Evolutionary conservation across 257 asterid genomes (phyloP).

Genomic region (Solanum microdontum): DNA sequence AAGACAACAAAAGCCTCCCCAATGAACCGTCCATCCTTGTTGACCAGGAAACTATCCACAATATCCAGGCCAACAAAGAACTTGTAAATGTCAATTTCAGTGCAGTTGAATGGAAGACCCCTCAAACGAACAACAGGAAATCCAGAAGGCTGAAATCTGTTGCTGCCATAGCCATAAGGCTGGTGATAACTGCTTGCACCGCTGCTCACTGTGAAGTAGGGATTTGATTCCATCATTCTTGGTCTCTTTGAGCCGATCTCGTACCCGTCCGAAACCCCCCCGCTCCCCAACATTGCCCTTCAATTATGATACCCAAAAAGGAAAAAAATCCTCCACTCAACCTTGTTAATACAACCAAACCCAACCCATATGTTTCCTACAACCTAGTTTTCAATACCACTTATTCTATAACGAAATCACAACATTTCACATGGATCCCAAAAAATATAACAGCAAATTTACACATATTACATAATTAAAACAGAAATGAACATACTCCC

Average conservation of each 20-base stretch:
- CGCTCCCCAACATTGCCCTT: slow-evolving; percentile 99
- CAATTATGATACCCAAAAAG: slow-evolving; percentile 71
- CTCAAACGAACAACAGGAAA: slow-evolving; percentile 85
- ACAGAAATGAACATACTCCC: neutral
- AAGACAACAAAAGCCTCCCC: slow-evolving; percentile 92
- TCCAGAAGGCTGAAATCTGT: slow-evolving; percentile 5
- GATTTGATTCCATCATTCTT: slow-evolving; percentile 98
- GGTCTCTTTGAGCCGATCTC: slow-evolving; percentile 99
- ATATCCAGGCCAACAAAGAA: slow-evolving; percentile 85
- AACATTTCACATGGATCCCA: slow-evolving; percentile 4
- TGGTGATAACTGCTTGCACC: slow-evolving; percentile 43
- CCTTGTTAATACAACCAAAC: slow-evolving; percentile 94
- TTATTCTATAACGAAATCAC: neutral
- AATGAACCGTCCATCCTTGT: slow-evolving; percentile 64
- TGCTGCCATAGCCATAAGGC: neutral
- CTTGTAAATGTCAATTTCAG: slow-evolving; percentile 60
- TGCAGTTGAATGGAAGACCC: slow-evolving; percentile 90
- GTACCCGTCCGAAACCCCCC: slow-evolving; percentile 99
- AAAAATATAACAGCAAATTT: neutral
- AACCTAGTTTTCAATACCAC: slow-evolving; percentile 31
- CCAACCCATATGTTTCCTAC: slow-evolving; percentile 74
- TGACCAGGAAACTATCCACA: slow-evolving; percentile 70
- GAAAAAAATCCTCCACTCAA: slow-evolving; percentile 75
- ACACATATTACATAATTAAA: neutral
- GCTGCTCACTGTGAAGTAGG: slow-evolving; percentile 98